Conservation (phyloP, 345 rosid species). For the Aquilaria malaccensis region DNA sequence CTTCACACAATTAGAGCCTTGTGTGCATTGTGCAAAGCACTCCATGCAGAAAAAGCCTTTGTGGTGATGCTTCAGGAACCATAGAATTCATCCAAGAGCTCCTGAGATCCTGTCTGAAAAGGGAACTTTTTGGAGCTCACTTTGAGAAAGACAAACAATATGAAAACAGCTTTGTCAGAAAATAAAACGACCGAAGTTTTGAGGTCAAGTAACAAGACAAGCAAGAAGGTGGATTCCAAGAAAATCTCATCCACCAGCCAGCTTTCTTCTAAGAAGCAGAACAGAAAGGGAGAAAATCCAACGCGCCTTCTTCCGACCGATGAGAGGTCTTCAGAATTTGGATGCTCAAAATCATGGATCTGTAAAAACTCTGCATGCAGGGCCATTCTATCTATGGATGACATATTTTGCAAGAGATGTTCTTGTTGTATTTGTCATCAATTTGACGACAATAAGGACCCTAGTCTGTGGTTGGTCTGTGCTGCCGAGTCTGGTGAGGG, state of each 20-base stretch:
- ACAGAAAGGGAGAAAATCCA: conserved; percentile 64
- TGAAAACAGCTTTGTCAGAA: conserved; percentile 30
- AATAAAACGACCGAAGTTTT: conserved; percentile 56
- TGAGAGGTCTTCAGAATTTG: conserved; percentile 39
- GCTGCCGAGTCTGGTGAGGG: conserved; percentile 43
- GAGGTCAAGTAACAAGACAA: conserved; percentile 35
- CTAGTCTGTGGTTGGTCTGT: conserved; percentile 78
- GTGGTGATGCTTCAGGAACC: conserved; percentile 54
- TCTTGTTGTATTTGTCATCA: conserved; percentile 92
- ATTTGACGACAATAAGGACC: conserved; percentile 89
- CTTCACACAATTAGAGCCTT: conserved; percentile 48
- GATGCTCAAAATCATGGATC: conserved; percentile 52
- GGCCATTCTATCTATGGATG: conserved; percentile 50
- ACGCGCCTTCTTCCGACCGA: conserved; percentile 28
- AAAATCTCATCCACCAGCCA: conserved; percentile 33
- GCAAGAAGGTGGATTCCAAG: conserved; percentile 60
- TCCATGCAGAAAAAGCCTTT: conserved; percentile 47
- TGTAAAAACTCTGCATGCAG: conserved; percentile 67
- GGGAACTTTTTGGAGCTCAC: conserved; percentile 42
- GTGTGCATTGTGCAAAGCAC: conserved; percentile 59
- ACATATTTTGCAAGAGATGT: conserved; percentile 90
- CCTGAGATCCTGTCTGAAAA: conserved; percentile 44
- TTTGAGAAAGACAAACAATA: conserved; percentile 39
- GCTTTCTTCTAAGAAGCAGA: conserved; percentile 48
- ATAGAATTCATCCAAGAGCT: conserved; percentile 55